Evolutionary conservation across 768 basidiomycete species (phyloP).

Genomic region (Suillus occidentalis): DNA sequence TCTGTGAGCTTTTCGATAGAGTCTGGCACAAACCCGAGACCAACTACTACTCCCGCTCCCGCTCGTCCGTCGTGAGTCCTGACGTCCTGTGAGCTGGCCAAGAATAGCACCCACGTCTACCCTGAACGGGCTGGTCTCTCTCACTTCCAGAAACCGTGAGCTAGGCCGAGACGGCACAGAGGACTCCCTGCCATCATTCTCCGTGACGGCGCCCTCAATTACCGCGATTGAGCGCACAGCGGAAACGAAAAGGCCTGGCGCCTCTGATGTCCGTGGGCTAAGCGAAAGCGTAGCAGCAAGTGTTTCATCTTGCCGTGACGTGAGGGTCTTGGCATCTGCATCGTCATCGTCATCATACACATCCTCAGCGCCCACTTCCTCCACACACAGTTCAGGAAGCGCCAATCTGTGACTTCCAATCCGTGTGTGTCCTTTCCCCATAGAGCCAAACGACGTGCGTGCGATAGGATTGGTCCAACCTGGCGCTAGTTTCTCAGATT

Average conservation of each 20-base stretch:
- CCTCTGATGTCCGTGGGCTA: constrained; percentile 46
- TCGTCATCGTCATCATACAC: constrained; percentile 26
- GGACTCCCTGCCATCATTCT: constrained; percentile 9
- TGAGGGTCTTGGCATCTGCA: constrained; percentile 31
- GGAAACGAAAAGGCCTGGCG: constrained; percentile 8
- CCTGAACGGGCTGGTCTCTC: constrained; percentile 46
- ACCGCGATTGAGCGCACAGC: constrained; percentile 7
- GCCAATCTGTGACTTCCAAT: constrained; percentile 15
- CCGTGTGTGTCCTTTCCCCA: constrained; percentile 5
- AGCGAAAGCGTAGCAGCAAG: constrained; percentile 44
- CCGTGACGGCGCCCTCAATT: constrained; percentile 4
- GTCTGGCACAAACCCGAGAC: constrained; percentile 31
- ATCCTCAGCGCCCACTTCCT: constrained; percentile 15
- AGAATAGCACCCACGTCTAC: constrained; percentile 39
- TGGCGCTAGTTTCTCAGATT: constrained; percentile 35
- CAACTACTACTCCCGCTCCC: constrained; percentile 28
- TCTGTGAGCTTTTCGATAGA: constrained; percentile 31
- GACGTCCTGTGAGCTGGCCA: constrained; percentile 16
- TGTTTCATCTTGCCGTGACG: constrained; percentile 31
- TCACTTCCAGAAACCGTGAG: constrained; percentile 35
- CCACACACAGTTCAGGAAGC: constrained; percentile 23
- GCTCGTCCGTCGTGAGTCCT: constrained; percentile 23
- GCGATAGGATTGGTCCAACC: constrained; percentile 30
- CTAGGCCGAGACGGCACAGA: constrained; percentile 7
- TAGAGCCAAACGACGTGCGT: constrained; percentile 17